phyloP scores from a whole-genome alignment of 441 rosid genomes.

The Viola pubescens region DNA sequence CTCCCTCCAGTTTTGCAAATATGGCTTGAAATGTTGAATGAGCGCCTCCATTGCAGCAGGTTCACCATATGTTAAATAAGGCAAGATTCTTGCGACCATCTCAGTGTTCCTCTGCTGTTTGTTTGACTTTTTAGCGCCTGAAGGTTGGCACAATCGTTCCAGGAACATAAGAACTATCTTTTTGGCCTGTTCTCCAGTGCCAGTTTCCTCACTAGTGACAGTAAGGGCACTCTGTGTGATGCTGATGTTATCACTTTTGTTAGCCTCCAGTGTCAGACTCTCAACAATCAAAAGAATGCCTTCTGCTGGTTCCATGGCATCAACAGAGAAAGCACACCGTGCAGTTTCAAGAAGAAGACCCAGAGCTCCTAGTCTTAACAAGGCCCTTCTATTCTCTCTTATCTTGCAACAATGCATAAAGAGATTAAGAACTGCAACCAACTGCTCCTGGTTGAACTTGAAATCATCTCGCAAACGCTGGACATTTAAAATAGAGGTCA shows the following conservation, averaged over 20 bases:
- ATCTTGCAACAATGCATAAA: slow-evolving; percentile 99
- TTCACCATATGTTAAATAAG: slow-evolving; percentile 99
- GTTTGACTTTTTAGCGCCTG: slow-evolving; percentile 86
- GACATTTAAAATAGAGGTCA: slow-evolving; percentile 17
- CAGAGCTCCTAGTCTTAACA: slow-evolving; percentile 84
- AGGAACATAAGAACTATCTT: slow-evolving; percentile 98
- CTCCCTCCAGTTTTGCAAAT: slow-evolving; percentile 86
- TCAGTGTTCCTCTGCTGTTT: slow-evolving; percentile 99
- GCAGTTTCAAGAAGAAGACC: slow-evolving; percentile 99
- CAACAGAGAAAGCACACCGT: slow-evolving; percentile 95
- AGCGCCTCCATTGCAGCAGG: slow-evolving; percentile 99
- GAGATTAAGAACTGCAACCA: slow-evolving; percentile 95
- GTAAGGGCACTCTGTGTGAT: slow-evolving; percentile 76
- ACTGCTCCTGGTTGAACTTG: slow-evolving; percentile 93
- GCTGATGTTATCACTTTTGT: slow-evolving; percentile 86
- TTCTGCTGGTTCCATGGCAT: slow-evolving; percentile 99
- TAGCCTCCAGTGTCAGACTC: slow-evolving; percentile 95
- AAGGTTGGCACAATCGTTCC: slow-evolving; percentile 91
- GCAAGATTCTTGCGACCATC: slow-evolving; percentile 99
- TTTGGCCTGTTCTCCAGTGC: slow-evolving; percentile 95
- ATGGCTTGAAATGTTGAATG: slow-evolving; percentile 84
- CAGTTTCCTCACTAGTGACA: slow-evolving; percentile 84
- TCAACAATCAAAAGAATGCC: slow-evolving; percentile 99
- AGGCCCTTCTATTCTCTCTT: slow-evolving; percentile 84
- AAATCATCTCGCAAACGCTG: slow-evolving; percentile 90